Base-by-base conservation (phyloP, 1,139 yeast genomes). In the Candida sp. region DNA sequence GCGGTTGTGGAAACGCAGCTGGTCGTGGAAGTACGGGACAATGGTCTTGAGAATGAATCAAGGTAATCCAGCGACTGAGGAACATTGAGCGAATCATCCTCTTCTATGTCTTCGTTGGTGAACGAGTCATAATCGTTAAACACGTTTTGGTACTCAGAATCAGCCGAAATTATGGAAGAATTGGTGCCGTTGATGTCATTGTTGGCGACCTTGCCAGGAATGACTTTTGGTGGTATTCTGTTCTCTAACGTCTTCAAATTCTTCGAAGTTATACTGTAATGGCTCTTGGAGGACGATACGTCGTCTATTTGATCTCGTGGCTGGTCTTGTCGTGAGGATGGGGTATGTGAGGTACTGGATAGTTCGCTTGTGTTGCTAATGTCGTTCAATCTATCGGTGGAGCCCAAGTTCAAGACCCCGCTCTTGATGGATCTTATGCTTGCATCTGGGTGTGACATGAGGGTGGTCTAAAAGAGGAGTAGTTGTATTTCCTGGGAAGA, bases 1-100 rank as follows among this genome's bases (percentile, higher is more conserved):
- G 91, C 91, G 2, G 88, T 85, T 23, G 87, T 85, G 0, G 90
- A 85, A 33, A 86, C 66, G 47, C 88, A 86, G 2, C 90, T 84
- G 3, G 86, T 81, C 34, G 81, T 80, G 22, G 90, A 84, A 45
- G 81, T 80, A 48, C 90, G 73, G 0, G 90, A 85, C 31, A 83
- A 62, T 0, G 89, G 87, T 50, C 88, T 72, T 4, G 83, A 78
- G 22, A 57, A 49, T 4, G 70, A 56, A 26, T 69, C 72, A 7
- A 31, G 25, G 37, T 33, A 49, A 3, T 53, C 56, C 6, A 43
- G 50, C 4, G 49, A 30, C 27, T 12, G 48, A 5, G 39, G 40
- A 7, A 32, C 22, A 9, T 23, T 22, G 8, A 38, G 27, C 28
- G 26, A 37, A 25, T 42, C 45, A 9, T 46, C 43, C 23, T 39